Conservation (phyloP, 2,329 filamentous ascomycete species). For the Talaromyces sp. region DNA sequence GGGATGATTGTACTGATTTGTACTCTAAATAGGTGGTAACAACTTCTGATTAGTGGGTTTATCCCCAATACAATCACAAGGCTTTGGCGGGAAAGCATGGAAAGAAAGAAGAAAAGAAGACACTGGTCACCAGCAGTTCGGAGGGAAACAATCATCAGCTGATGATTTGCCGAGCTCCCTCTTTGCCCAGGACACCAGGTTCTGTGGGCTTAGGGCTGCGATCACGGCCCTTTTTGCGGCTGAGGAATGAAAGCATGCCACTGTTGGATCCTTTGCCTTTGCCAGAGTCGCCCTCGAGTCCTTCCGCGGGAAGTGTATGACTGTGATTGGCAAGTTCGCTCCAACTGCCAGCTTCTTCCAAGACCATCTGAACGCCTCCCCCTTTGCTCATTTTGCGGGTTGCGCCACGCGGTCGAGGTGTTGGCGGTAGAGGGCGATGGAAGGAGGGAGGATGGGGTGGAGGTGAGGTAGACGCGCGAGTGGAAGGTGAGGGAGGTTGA, state of each 20-base stretch:
- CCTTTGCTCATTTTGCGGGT: conserved; percentile 74
- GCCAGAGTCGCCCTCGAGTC: conserved; percentile 44
- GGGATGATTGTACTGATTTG: background rate
- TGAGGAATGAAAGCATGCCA: conserved; percentile 88
- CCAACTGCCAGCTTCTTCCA: conserved; percentile 89
- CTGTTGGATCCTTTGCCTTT: conserved; percentile 57
- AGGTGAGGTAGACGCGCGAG: conserved; percentile 27
- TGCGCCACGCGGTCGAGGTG: conserved; percentile 57
- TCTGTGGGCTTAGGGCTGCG: conserved; percentile 94
- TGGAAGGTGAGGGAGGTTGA: conserved; percentile 31
- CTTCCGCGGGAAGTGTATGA: conserved; percentile 71
- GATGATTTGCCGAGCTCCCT: conserved; percentile 83
- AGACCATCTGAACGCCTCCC: conserved; percentile 86
- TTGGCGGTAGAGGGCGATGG: conserved; percentile 41
- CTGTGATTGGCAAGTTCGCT: conserved; percentile 86
- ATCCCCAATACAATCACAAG: background rate
- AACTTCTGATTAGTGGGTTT: background rate
- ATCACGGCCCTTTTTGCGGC: conserved; percentile 83
- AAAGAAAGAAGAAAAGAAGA: background rate
- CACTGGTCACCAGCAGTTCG: background rate
- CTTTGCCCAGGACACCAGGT: conserved; percentile 89
- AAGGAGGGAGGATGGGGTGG: conserved; percentile 40
- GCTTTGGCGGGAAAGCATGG: too few relatives aligned
- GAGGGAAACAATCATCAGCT: conserved; percentile 51
- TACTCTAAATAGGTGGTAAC: background rate